Base-by-base conservation (phyloP, 1,284 basidiomycete genomes). In the Ustilago xerochloae region DNA sequence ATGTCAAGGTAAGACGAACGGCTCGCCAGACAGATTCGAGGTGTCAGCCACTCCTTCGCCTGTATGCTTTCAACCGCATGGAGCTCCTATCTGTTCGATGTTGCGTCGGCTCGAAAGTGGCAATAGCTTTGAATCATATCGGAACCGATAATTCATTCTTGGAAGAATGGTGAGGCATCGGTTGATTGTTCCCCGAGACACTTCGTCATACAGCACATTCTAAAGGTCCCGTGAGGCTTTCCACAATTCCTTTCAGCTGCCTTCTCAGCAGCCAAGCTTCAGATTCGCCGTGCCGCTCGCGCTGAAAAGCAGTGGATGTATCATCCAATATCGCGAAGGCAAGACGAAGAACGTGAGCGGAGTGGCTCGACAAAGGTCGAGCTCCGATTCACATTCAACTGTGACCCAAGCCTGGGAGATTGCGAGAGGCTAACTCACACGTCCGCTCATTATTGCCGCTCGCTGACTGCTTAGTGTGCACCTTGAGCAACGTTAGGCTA, bases 21-120 rank as follows among this genome's bases (percentile, higher is more conserved):
- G 41, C 41, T 43, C 41, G 41, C 10, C 26, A 24, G 22, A 10
- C 8, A 6, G 26, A 43, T 20, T 24, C 41, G 41, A 43, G 41
- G 41, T 43, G 41, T 43, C 41, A 43, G 41, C 41, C 41, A 43
- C 20, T 43, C 15, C 26, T 43, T 43, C 41, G 41, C 41, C 20
- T 24, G n/a, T n/a, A 43, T 1, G 22, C 41, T 43, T 43, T 26
- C 41, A 43, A 2, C 13, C 22, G 41, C 41, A 43, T 43, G 41
- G 20, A 13, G 20, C 22, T 43, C 12, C 41, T 43, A 26, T 43
- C 41, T 26, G 7, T 26, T 13, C 12, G 6, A 13, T n/a, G n/a
- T n/a, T n/a, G n/a, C n/a, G n/a, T n/a, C n/a, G n/a, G n/a, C n/a
- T n/a, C n/a, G n/a, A n/a, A n/a, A n/a, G n/a, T n/a, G n/a, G n/a